Base-by-base conservation (phyloP, 148 eudicot species). In the Arbutus unedo region DNA sequence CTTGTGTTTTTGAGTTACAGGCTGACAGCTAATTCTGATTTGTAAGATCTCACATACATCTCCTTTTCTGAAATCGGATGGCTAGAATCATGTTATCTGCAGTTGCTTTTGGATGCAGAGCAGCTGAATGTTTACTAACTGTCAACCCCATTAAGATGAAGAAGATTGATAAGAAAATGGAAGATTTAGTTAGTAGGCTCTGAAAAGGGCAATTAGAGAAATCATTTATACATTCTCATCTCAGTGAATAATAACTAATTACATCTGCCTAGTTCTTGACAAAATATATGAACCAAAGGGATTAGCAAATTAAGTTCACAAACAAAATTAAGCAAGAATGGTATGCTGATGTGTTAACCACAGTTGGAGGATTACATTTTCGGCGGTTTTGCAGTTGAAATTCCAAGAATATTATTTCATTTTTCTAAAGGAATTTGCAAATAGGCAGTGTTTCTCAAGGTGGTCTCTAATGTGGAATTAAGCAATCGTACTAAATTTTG, bases 161-260 rank as follows among this genome's bases (percentile, higher is more conserved):
- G 41, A 64, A 64, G 70, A 64, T 64, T 23, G 70, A 64, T 9
- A 1, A 31, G 41, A 64, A 64, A 64, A 23, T 25, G 70, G 41
- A 23, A 64, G 70, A 64, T 64, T 64, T 64, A 64, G 70, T 64
- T 64, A 23, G 70, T 64, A 64, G 70, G 70, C 70, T 41, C 74
- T 68, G 8, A 68, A 31, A 68, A 41, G 74, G 74, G 38, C 45
- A 68, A 68, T 68, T 14, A 68, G 8, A 68, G 8, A 41, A 68
- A 21, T 64, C 74, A 68, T 16, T 41, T 14, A 5, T 11, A 41
- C 48, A 41, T 68, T 45, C 74, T 68, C 31, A 68, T 11, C 31
- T 68, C 43, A 14, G 73, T 38, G 73, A 68, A 38, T 68, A 50
- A 41, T 31, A 68, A 5, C 73, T 68, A 68, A 68, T 67, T 67